These are phyloP conservation scores for Protomyces pachydermus DNA, from an alignment of 1,139 yeast species.

Conservation along the genomic window DNA sequence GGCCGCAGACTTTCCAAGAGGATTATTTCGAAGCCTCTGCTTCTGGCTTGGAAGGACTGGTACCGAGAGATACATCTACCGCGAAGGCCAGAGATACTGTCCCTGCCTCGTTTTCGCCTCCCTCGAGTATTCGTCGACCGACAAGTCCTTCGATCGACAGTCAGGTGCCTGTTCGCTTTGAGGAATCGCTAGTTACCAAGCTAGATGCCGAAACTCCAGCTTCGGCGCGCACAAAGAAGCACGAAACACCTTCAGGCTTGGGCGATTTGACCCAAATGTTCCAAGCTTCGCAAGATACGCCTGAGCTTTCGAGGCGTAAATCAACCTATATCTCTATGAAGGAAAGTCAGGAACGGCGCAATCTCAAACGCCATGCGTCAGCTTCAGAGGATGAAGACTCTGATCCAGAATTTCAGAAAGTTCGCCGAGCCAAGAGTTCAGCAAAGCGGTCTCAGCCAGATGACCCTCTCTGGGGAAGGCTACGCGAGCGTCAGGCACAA, in stretches of 20 bases:
- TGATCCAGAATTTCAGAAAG: constrained; percentile 17
- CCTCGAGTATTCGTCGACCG: background rate
- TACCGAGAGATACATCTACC: constrained; percentile 4
- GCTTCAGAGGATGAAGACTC: constrained; percentile 6
- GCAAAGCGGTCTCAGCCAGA: background rate
- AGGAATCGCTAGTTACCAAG: background rate
- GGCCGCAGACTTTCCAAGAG: background rate
- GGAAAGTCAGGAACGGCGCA: constrained; percentile 16
- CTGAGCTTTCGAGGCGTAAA: constrained; percentile 16
- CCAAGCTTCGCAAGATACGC: constrained; percentile 25
- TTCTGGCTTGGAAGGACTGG: background rate
- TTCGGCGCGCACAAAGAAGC: background rate
- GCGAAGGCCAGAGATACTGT: background rate
- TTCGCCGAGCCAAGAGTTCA: constrained; percentile 1
- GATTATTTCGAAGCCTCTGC: constrained; percentile 1
- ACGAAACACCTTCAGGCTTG: constrained; percentile 11
- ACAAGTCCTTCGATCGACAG: background rate
- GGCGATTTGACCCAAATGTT: constrained; percentile 14
- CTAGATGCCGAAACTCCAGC: background rate
- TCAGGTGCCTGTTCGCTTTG: background rate
- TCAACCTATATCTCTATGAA: constrained; percentile 21
- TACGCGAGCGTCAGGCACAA: constrained; percentile 2
- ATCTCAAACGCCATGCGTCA: background rate
- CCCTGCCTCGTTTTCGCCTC: background rate
- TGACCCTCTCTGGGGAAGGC: constrained; percentile 8